phyloP scores from a whole-genome alignment of 768 basidiomycete species.

The Crucibulum laeve region DNA sequence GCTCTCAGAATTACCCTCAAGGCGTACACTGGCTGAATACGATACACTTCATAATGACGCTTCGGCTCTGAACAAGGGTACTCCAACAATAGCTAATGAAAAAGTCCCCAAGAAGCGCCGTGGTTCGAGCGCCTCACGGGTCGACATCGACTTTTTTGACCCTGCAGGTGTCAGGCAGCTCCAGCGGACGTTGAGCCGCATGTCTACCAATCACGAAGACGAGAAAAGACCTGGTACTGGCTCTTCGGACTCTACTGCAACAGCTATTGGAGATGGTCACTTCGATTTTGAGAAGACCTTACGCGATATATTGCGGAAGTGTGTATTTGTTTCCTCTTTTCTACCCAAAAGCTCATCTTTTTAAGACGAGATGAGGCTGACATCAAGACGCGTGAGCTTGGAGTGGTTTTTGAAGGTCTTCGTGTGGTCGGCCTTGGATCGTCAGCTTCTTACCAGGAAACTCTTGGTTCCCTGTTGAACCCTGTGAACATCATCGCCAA shows the following conservation, averaged over 20 bases:
- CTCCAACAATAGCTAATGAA: too few relatives aligned
- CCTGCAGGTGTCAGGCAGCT: constrained; percentile 42
- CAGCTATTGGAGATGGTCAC: constrained; percentile 18
- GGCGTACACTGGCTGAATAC: too few relatives aligned
- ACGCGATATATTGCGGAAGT: constrained; percentile 27
- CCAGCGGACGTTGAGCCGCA: constrained; percentile 27
- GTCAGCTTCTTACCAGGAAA: constrained; percentile 49
- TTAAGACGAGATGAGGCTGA: constrained; percentile 41
- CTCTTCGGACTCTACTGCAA: constrained; percentile 20
- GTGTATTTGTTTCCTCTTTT: constrained; percentile 8
- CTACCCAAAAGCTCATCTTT: constrained; percentile 1
- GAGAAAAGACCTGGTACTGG: constrained; percentile 9
- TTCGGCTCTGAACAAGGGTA: too few relatives aligned
- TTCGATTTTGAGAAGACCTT: constrained; percentile 35
- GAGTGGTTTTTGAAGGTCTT: constrained; percentile 56
- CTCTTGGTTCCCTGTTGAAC: constrained; percentile 61
- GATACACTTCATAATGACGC: too few relatives aligned
- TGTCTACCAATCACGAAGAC: constrained; percentile 9
- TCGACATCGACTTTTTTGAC: constrained; percentile 45
- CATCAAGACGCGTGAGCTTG: constrained; percentile 52
- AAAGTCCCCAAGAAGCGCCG: background rate
- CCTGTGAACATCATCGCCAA: constrained; percentile 37
- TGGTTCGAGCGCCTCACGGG: background rate
- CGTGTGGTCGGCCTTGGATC: constrained; percentile 57
- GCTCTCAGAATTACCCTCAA: too few relatives aligned